A percentile compares a stretch with the other conserved stretches of the same genome.
These are phyloP conservation scores for Penicillium fimorum DNA, from an alignment of 495 filamentous ascomycete species.

Conservation along the genomic window DNA sequence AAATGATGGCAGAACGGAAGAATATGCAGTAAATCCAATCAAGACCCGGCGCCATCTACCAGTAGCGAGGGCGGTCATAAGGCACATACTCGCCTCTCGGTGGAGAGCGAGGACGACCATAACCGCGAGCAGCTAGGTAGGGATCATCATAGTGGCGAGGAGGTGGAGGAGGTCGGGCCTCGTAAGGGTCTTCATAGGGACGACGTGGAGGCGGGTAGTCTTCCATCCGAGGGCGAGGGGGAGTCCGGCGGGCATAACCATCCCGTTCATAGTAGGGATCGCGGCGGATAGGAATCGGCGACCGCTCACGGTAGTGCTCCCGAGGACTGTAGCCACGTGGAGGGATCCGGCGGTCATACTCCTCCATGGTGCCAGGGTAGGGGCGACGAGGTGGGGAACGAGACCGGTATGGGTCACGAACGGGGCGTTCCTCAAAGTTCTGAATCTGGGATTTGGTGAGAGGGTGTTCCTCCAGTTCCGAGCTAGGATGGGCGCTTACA, in stretches of 20 bases:
- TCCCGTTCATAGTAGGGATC: conserved; percentile 79
- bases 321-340: conserved; percentile 78
- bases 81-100: conserved; percentile 43
- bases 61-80: conserved; percentile 49
- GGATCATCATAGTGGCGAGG: conserved; percentile 49
- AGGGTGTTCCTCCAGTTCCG: conserved; percentile 24
- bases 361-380: conserved; percentile 60
- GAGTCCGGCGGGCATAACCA: conserved; percentile 64
- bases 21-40: conserved; percentile 17
- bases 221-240: conserved; percentile 72
- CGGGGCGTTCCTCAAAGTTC: conserved; percentile 60
- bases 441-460: conserved; percentile 53
- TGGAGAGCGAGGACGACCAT: conserved; percentile 45
- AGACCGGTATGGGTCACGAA: conserved; percentile 69
- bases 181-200: conserved; percentile 54
- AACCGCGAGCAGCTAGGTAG: conserved; percentile 43
- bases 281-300: conserved; percentile 67
- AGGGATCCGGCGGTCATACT: conserved; percentile 75
- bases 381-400: conserved; percentile 69
- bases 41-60: conserved; percentile 31
- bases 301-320: conserved; percentile 83
- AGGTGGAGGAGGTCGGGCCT: conserved; percentile 42
- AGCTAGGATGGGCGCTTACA: conserved; percentile 53
- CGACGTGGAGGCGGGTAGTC: conserved; percentile 65
- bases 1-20: conserved; percentile 11